Percentiles rank a stretch among this genome's conserved stretches.
Conservation (phyloP, 331 rosid genomes). For the Acacia pycnantha region DNA sequence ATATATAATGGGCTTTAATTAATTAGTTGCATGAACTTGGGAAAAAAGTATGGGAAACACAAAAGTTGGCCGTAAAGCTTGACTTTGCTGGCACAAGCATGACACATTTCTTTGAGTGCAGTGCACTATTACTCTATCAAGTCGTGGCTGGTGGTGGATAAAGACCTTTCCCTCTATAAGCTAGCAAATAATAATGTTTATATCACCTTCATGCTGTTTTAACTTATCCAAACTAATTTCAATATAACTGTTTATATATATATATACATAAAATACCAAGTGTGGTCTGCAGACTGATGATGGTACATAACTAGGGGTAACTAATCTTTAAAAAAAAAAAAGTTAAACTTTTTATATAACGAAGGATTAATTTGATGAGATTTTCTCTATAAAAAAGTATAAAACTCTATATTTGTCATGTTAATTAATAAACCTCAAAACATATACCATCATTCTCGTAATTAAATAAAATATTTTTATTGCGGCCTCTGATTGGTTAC, state of each 20-base stretch:
- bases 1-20: slow-evolving; percentile 5
- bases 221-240: neutral
- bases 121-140: slow-evolving; percentile 55
- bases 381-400: neutral
- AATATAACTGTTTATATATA: neutral
- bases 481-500: neutral
- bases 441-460: neutral
- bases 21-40: slow-evolving; percentile 40
- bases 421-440: neutral
- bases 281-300: neutral
- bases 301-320: neutral
- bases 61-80: slow-evolving; percentile 89
- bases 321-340: neutral
- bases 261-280: too few relatives aligned
- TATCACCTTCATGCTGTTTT: neutral
- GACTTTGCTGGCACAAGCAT: slow-evolving; percentile 84
- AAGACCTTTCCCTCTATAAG: slow-evolving; percentile 19
- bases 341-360: neutral
- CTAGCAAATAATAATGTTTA: neutral
- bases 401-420: neutral
- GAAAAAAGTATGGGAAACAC: slow-evolving; percentile 48
- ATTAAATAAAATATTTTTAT: neutral
- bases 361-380: neutral
- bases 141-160: slow-evolving; percentile 44
- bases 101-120: slow-evolving; percentile 83